Base-by-base conservation (phyloP, 441 rosid genomes). In the Euphorbia celastroides region DNA sequence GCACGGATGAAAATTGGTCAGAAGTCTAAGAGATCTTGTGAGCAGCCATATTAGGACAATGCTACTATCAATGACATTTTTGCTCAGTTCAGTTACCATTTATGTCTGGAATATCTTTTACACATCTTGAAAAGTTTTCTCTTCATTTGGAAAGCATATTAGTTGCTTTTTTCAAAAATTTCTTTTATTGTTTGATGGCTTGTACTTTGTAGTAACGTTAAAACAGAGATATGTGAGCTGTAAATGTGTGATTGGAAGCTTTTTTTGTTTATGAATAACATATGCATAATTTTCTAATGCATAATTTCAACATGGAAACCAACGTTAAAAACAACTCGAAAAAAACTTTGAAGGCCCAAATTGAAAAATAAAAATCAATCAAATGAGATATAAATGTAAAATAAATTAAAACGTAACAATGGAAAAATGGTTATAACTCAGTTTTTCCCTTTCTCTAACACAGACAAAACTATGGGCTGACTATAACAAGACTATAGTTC, bases 41-140 rank as follows among this genome's bases (percentile, higher is more conserved):
- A 95, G 92, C 81, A 95, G 99, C 74, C 83, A 80, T 83, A 51
- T 67, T 95, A 85, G 99, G 99, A 59, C 97, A 92, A 42, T 81
- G 99, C 92, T 72, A 58, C 80, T 76, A 95, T 95, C 97, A 95
- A 90, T 75, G 99, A 95, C 80, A 90, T 95, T 73, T 97, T 95
- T 73, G 99, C 99, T 30, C 99, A 95, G 97, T 98, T 92, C 51
- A 66, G 82, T 80, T 70, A 17, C 25, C 66, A 32, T 59, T 61
- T 66, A 14, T 67, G 10, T 70, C 57, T 54, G 60, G 65, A 61
- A 51, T 30, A 28, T 44, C 26, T 70, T 50, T 31, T 68, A 36
- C 60, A 23, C 2, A 51, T 23, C 14, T 57, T 57, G 55, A 7
- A 63, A n/a, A 12, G 17, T 14, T 36, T 42, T 58, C 57, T 61